phyloP scores from a whole-genome alignment of 192 early-diverging fungal genomes.

The Coemansia guatemalensis region DNA sequence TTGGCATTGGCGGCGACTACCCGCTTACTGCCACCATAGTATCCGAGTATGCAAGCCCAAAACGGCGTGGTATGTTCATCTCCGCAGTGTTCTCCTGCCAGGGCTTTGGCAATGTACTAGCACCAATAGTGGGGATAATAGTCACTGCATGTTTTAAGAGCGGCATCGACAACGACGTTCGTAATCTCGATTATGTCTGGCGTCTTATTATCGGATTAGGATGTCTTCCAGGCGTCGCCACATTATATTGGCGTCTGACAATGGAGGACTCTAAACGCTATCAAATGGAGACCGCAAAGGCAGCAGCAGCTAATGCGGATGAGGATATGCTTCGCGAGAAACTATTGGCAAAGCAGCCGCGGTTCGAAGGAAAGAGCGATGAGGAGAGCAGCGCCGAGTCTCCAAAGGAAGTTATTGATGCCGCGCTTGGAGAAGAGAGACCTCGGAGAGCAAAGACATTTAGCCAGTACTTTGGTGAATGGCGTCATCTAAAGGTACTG shows the following conservation, averaged over 20 bases:
- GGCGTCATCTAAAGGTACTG: conserved; percentile 73
- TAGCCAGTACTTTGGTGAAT: conserved; percentile 26
- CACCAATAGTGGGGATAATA: conserved; percentile 74
- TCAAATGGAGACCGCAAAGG: conserved; percentile 43
- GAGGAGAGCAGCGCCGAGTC: neutral
- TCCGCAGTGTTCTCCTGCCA: conserved; percentile 92
- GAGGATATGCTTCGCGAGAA: conserved; percentile 49
- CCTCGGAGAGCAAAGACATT: neutral
- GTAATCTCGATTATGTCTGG: conserved; percentile 88
- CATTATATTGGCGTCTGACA: conserved; percentile 81
- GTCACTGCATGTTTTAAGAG: conserved; percentile 70
- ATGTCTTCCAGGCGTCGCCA: conserved; percentile 74
- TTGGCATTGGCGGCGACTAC: conserved; percentile 95
- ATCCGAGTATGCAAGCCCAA: conserved; percentile 82
- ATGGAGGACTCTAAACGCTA: conserved; percentile 94
- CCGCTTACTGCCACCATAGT: conserved; percentile 93
- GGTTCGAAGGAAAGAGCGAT: neutral
- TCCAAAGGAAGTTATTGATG: neutral
- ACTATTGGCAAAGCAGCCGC: conserved; percentile 28
- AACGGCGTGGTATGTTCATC: conserved; percentile 86
- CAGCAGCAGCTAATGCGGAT: conserved; percentile 40
- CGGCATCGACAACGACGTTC: conserved; percentile 61
- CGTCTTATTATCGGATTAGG: conserved; percentile 85
- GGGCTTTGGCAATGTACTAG: conserved; percentile 84
- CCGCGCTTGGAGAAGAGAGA: neutral